Evolutionary conservation across 768 basidiomycete species (phyloP).

Genomic region (Tylopilus felleus): DNA sequence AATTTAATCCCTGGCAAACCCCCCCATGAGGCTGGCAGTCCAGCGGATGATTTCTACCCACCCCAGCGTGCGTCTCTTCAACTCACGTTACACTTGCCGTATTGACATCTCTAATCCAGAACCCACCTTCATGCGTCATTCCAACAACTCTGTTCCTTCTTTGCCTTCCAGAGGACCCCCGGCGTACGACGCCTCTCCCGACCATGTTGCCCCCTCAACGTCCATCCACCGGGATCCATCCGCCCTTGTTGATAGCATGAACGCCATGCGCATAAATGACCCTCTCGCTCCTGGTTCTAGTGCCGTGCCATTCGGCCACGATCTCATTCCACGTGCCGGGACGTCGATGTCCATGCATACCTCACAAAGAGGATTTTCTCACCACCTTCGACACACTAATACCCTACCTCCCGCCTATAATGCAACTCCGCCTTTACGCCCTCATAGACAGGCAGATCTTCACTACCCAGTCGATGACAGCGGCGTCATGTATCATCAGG

Average conservation of each 20-base stretch:
- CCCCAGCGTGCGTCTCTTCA: constrained; percentile 20
- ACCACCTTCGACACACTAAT: constrained; percentile 40
- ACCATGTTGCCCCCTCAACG: constrained; percentile 28
- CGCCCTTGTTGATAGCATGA: constrained; percentile 48
- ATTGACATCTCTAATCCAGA: constrained; percentile 15
- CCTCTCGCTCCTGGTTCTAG: constrained; percentile 32
- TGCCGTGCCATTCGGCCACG: constrained; percentile 29
- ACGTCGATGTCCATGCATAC: constrained; percentile 55
- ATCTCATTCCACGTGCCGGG: constrained; percentile 52
- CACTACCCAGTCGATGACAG: constrained; percentile 35
- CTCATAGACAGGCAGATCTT: constrained; percentile 24
- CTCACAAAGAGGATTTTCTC: constrained; percentile 29
- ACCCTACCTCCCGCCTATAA: constrained; percentile 38
- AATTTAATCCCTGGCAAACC: constrained; percentile 3
- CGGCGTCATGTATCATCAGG: constrained; percentile 12
- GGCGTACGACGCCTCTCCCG: constrained; percentile 29
- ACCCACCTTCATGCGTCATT: constrained; percentile 39
- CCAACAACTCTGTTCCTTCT: constrained; percentile 48
- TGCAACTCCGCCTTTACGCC: constrained; percentile 18
- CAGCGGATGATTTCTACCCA: constrained; percentile 18
- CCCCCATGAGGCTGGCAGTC: constrained; percentile 3
- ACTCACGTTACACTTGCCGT: neutral
- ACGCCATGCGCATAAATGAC: constrained; percentile 51
- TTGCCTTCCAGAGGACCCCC: constrained; percentile 39
- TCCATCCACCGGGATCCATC: constrained; percentile 42